Base-by-base conservation (phyloP, 345 rosid species). In the Arabidopsis suecica region DNA sequence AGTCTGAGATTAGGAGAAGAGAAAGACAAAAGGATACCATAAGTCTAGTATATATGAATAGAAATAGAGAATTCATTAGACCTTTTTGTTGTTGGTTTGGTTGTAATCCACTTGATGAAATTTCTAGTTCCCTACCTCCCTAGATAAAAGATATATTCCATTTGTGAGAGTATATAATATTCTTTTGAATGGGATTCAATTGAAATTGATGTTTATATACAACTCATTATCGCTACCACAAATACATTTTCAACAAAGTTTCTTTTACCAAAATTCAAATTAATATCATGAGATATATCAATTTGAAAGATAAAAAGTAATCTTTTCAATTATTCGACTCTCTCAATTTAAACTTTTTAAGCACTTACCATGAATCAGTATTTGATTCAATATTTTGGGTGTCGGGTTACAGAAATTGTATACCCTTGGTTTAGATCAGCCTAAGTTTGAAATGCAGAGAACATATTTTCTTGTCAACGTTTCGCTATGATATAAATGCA, bases 71-170 rank as follows among this genome's bases (percentile, higher is more conserved):
- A 70, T 44, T 70, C 33, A 61, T 6, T 28, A 70, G 54, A 47
- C 45, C 71, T 56, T 70, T 64, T 16, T 38, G 67, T 69, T 70
- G 80, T 71, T 71, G 76, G 80, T 77, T 77, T 71, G 80, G 80
- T 64, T 71, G 72, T 77, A 57, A 57, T 71, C 76, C 80, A 77
- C 80, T 77, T 47, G 49, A 22, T 40, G 23, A 8, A 57, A 58
- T 68, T n/a, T 49, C 4, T 56, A 66, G 44, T 59, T 18, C 8
- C 64, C n/a, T 45, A 74, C 33, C n/a, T 66, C 65, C 67, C 34
- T 45, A 65, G 14, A 28, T 2, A 16, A 16, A 16, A 16, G 18
- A 56, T n/a, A 61, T 38, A 45, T 47, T 47, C 48, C 8, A 0
- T 34, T 59, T 59, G 58, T 22, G 34, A 9, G n/a, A 11, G 30